Conservation (phyloP, 805 yeast genomes). For the Huiozyma sinensis region DNA sequence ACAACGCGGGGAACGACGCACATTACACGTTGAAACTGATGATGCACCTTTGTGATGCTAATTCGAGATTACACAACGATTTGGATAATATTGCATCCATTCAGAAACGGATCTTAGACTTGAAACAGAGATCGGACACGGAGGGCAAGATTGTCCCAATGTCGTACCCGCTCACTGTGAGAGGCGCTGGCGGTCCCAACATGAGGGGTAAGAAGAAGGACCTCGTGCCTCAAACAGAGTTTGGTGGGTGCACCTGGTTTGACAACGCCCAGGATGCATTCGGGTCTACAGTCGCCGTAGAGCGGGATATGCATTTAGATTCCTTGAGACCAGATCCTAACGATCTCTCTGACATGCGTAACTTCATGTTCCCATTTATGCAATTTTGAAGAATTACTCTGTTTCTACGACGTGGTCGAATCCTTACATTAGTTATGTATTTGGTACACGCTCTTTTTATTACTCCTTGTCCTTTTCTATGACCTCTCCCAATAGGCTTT, state of each 20-base stretch:
- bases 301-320: background rate
- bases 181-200: background rate
- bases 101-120: conserved; percentile 9
- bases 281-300: conserved; percentile 7
- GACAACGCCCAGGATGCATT: conserved; percentile 14
- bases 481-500: conserved; percentile 7
- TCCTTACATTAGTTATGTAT: no score
- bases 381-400: no score
- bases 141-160: conserved; percentile 22
- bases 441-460: no score
- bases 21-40: conserved; percentile 48
- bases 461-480: background rate
- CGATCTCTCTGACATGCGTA: no score
- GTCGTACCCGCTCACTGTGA: conserved; percentile 15
- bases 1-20: conserved; percentile 67
- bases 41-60: conserved; percentile 39
- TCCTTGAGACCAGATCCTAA: no score
- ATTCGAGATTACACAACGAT: conserved; percentile 15
- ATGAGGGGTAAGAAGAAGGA: conserved; percentile 7
- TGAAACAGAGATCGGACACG: conserved; percentile 14
- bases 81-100: conserved; percentile 18
- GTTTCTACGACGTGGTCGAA: no score
- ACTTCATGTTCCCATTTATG: no score
- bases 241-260: conserved; percentile 23
- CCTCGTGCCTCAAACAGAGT: conserved; percentile 23